phyloP scores from a whole-genome alignment of 2,329 filamentous ascomycete genomes.

The Atkinsonella hypoxylon region DNA sequence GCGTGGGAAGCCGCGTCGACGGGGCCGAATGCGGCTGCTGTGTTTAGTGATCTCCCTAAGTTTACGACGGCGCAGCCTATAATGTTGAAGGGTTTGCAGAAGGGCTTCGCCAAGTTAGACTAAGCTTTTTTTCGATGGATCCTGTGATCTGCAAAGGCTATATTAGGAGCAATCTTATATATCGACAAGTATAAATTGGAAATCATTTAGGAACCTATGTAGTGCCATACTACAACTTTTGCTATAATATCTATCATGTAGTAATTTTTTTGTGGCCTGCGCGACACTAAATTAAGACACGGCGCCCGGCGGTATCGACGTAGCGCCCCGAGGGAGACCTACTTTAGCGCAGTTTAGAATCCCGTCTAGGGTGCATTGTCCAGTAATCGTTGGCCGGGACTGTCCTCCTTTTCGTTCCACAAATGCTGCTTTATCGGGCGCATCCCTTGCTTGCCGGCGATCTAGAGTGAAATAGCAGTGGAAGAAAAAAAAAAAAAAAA shows the following conservation, averaged over 20 bases:
- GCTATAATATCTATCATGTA: too few relatives aligned
- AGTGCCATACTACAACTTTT: too few relatives aligned
- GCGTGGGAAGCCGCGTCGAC: constrained; percentile 9
- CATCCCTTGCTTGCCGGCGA: not conserved
- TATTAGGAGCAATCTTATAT: too few relatives aligned
- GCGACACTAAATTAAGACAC: not conserved
- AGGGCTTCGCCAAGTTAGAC: not conserved
- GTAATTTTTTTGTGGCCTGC: not conserved
- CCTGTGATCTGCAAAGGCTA: too few relatives aligned
- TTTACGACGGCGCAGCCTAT: constrained; percentile 12
- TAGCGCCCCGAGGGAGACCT: not conserved
- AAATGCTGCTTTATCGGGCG: not conserved
- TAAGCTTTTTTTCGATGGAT: not conserved
- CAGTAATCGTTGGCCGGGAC: not conserved
- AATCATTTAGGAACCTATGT: too few relatives aligned
- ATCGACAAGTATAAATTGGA: too few relatives aligned
- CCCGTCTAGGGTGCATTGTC: not conserved
- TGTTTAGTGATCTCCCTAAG: constrained; percentile 16
- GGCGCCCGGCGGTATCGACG: not conserved
- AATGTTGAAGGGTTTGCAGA: constrained; percentile 11
- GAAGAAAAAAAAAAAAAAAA: not conserved
- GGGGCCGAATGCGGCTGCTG: not conserved
- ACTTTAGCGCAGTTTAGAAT: not conserved
- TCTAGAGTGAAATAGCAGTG: not conserved
- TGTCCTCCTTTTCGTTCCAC: not conserved